Evolutionary conservation across 2,329 filamentous ascomycete genomes (phyloP), one percentile per base, ranked within the genome.

Genomic region (Byssochlamys sp.): DNA sequence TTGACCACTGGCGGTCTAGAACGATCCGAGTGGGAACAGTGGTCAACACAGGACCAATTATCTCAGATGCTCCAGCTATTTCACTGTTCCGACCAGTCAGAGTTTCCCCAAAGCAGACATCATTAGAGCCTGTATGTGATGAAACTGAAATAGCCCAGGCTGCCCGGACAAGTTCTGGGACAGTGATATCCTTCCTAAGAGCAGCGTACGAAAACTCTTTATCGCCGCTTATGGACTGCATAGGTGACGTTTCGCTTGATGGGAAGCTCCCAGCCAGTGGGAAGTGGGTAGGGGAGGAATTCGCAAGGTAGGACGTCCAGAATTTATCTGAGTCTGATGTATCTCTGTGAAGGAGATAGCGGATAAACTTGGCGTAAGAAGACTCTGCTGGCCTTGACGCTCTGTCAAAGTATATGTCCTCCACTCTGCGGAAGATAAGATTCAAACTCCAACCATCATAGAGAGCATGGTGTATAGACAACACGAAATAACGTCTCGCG

Each of bases 81-180:
- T 79, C 75, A 3, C 78, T 73, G 59, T 84, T 81, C 12, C 82
- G 73, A 1, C 81, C 81, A 0, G 79, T 80, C 2, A 80, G 67
- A 0, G 82, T 74, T 57, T 82, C 80, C 1, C 81, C 81, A 59
- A 83, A 84, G 29, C 77, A 79, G 0, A 82, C 74, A 48, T 80
- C 76, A 2, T 71, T 69, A 0, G 70, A 67, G 0, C 75, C 75
- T 1, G 80, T 80, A 60, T 80, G 81, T 3, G 68, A 68, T 2
- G 76, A 72, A 2, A 84, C 64, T 0, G 81, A 72, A 24, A 83
- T 70, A 1, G 76, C 77, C 81, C 81, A 84, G 0, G 74, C 73
- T 28, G 80, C 71, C 55, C 82, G 79, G 0, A 84, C 70, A 1
- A 83, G 62, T 33, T 75, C 79, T 0, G 80, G 78, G 0, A 79